Conservation (phyloP, 352 stramenopile species). For the Phytophthora uliginosa region DNA sequence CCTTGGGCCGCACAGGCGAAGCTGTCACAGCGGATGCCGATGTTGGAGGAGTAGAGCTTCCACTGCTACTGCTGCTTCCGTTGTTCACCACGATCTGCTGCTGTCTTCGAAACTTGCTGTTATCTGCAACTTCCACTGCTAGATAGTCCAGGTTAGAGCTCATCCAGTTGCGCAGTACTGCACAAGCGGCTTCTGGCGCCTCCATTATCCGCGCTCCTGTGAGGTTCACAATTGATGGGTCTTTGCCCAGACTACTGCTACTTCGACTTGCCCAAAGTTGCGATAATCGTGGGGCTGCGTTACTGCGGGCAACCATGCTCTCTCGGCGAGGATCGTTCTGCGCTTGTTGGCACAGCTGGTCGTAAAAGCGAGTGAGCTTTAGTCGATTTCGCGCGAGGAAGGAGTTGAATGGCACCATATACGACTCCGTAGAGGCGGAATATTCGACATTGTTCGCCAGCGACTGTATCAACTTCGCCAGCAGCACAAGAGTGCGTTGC, state of each 20-base stretch:
- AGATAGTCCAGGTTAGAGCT: conserved; percentile 54
- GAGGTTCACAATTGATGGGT: conserved; percentile 53
- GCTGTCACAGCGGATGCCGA: conserved; percentile 31
- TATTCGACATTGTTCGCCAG: conserved; percentile 87
- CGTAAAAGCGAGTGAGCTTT: conserved; percentile 77
- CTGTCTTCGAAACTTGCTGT: conserved; percentile 63
- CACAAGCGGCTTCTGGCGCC: conserved; percentile 52
- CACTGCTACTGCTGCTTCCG: conserved; percentile 36
- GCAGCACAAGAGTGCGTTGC: conserved; percentile 76
- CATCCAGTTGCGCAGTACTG: conserved; percentile 69
- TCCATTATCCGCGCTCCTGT: conserved; percentile 45
- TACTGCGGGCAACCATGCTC: conserved; percentile 68
- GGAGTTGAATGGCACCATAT: conserved; percentile 83
- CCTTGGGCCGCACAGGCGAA: conserved; percentile 31
- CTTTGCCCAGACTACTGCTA: conserved; percentile 43
- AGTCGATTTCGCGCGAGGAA: conserved; percentile 73
- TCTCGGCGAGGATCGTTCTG: conserved; percentile 72
- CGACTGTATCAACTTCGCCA: conserved; percentile 87
- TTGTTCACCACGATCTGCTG: conserved; percentile 45
- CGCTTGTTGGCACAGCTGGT: conserved; percentile 78
- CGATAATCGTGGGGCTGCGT: conserved; percentile 68
- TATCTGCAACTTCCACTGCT: conserved; percentile 57
- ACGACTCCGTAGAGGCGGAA: conserved; percentile 63
- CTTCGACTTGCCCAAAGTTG: conserved; percentile 62
- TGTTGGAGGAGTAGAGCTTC: conserved; percentile 30